Evolutionary conservation across 148 eudicot species (phyloP).

Genomic region (Chenopodium formosanum): DNA sequence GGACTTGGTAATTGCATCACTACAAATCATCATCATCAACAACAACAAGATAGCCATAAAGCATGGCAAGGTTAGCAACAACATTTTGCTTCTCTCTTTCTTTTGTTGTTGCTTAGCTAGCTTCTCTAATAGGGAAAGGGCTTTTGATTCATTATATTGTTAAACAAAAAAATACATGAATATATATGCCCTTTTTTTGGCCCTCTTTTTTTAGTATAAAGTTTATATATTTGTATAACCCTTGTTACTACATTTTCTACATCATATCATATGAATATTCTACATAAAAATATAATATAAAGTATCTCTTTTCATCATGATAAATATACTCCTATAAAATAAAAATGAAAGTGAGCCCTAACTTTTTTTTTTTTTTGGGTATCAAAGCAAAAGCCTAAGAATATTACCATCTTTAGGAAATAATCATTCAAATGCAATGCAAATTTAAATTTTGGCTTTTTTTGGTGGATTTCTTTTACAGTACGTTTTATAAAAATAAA

Average conservation of each 20-base stretch:
- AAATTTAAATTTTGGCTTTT: slow-evolving; percentile 19
- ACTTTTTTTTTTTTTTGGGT: neutral
- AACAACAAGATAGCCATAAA: slow-evolving; percentile 33
- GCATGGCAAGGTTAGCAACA: slow-evolving; percentile 42
- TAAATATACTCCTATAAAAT: neutral
- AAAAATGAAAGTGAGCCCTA: neutral
- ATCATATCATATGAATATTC: neutral
- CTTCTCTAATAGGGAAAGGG: slow-evolving; percentile 20
- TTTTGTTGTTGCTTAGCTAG: neutral
- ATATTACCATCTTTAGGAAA: slow-evolving; percentile 20
- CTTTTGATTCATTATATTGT: slow-evolving; percentile 20
- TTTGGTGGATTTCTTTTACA: neutral
- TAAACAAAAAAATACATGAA: neutral
- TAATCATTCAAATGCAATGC: slow-evolving; percentile 1
- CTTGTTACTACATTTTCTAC: neutral
- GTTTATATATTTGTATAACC: slow-evolving; percentile 10
- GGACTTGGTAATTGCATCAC: slow-evolving; percentile 45
- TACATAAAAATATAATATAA: neutral
- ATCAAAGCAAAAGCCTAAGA: slow-evolving; percentile 22
- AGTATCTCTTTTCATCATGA: neutral
- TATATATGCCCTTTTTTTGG: slow-evolving; percentile 14
- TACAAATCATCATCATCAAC: neutral
- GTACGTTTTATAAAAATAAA: neutral
- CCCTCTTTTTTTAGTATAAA: slow-evolving; percentile 23
- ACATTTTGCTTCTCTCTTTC: neutral